Evolutionary conservation across 164 flowering plant species (phyloP).

Genomic region (Aristolochia contorta): DNA sequence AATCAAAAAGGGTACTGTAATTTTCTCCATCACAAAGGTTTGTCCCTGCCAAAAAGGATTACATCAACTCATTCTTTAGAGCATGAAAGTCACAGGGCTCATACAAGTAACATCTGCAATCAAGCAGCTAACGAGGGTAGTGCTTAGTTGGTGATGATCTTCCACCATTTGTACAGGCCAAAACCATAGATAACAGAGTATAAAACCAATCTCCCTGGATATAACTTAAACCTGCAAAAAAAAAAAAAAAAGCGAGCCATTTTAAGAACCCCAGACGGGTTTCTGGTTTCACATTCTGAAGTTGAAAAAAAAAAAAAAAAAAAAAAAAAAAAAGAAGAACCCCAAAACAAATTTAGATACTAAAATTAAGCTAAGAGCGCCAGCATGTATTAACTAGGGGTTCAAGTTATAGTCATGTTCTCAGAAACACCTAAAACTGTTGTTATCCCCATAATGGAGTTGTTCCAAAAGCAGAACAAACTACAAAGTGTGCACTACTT

Average conservation of each 20-base stretch:
- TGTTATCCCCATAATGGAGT: no score
- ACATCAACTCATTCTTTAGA: neutral
- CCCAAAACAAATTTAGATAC: no score
- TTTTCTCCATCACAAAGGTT: neutral
- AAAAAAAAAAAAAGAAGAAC: no score
- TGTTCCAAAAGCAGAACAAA: no score
- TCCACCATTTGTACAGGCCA: constrained; percentile 6
- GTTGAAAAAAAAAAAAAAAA: no score
- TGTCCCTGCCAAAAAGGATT: neutral
- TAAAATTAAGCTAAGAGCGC: no score
- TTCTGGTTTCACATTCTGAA: no score
- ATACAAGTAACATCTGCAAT: neutral
- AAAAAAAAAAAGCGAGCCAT: neutral
- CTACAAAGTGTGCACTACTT: no score
- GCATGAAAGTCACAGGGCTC: neutral
- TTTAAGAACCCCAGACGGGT: no score
- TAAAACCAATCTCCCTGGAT: constrained; percentile 1
- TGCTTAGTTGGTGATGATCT: neutral
- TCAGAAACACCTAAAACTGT: no score
- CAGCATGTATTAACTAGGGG: no score
- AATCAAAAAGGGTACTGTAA: neutral
- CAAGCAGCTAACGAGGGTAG: neutral
- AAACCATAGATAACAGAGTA: neutral
- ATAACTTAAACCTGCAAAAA: neutral
- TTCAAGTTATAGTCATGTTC: no score